Evolutionary conservation across 108 stramenopile genomes (phyloP).

Genomic region (Aureococcus anophagefferens): DNA sequence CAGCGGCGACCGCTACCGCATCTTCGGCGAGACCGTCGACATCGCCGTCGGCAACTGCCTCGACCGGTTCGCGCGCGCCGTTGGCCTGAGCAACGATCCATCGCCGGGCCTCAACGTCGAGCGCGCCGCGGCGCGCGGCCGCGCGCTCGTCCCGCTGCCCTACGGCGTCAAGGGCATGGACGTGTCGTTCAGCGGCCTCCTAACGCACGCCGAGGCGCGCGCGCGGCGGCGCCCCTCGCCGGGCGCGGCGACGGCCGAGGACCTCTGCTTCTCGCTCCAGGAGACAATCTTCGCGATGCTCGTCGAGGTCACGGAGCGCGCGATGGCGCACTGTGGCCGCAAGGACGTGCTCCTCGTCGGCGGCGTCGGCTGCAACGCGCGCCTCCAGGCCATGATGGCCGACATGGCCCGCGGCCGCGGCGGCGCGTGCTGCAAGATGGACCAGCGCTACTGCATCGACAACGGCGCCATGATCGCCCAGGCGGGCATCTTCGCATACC

Average conservation of each 20-base stretch:
- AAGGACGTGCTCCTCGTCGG: slow-evolving; percentile 90
- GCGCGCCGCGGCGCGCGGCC: slow-evolving; percentile 70
- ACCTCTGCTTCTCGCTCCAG: slow-evolving; percentile 92
- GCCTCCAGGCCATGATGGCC: slow-evolving; percentile 94
- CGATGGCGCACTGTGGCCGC: slow-evolving; percentile 92
- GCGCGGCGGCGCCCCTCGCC: slow-evolving; percentile 19
- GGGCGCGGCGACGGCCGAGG: slow-evolving; percentile 56
- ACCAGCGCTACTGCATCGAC: slow-evolving; percentile 97
- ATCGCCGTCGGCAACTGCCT: slow-evolving; percentile 98
- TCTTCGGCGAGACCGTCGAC: slow-evolving; percentile 99
- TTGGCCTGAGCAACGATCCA: slow-evolving; percentile 90
- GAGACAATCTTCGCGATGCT: slow-evolving; percentile 99
- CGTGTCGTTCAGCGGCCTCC: slow-evolving; percentile 71
- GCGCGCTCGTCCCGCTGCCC: slow-evolving; percentile 63
- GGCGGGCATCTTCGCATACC: slow-evolving; percentile 91
- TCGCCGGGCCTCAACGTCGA: slow-evolving; percentile 98
- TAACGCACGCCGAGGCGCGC: slow-evolving; percentile 44
- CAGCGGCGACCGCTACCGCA: slow-evolving; percentile 75
- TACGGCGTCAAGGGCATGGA: slow-evolving; percentile 99
- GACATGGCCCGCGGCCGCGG: slow-evolving; percentile 82
- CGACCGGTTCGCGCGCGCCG: slow-evolving; percentile 89
- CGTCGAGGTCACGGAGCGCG: slow-evolving; percentile 96
- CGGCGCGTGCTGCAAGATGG: slow-evolving; percentile 86
- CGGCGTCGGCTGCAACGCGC: slow-evolving; percentile 95
- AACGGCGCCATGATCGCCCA: slow-evolving; percentile 99